Base-by-base conservation (phyloP, 352 stramenopile genomes). In the Globisporangium barbulae region DNA sequence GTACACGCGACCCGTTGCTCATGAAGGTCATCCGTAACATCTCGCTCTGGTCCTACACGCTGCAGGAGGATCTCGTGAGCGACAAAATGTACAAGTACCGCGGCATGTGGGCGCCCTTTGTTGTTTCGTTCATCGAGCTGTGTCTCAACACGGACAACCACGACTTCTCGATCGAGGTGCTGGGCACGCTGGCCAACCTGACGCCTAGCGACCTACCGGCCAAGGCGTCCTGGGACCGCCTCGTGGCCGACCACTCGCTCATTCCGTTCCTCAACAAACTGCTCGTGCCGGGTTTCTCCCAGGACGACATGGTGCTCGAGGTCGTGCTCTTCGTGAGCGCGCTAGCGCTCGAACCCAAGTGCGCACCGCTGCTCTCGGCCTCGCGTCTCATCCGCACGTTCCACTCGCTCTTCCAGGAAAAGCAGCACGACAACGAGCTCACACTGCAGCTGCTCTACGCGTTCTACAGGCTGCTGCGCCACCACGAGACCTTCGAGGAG, bases 21-120 rank as follows among this genome's bases (percentile, higher is more conserved):
- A 95, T 98, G 76, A 98, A 98, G 69, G 90, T 98, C 19, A 83
- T 97, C 22, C 87, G 89, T 60, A 97, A 97, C 65, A 88, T 98
- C 55, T 90, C 89, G 25, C 71, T 88, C 37, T 98, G 93, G 93
- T 97, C 93, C 4, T 97, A 94, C 74, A 83, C 77, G 19, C 63
- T 97, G 5, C 94, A 98, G 72, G 86, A 94, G 68, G 84, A 93
- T 58, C 69, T 96, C 47, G 79, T 85, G 57, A 87, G 83, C 49
- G 84, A 94, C 47, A 91, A 93, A 53, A 72, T 86, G 59, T 98
- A 94, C 89, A 96, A 94, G 65, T 91, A 98, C 64, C 79, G 88
- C 21, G 86, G 90, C 52, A 90, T 98, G 75, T 98, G 96, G 96
- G 88, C 85, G 9, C 82, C 88, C 25, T 92, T 97, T 50, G 68